Percentiles rank a stretch among this genome's conserved stretches.
These are phyloP conservation scores for Phyllosticta paracitricarpa DNA, from an alignment of 2,329 filamentous ascomycete genomes.

Conservation along the genomic window DNA sequence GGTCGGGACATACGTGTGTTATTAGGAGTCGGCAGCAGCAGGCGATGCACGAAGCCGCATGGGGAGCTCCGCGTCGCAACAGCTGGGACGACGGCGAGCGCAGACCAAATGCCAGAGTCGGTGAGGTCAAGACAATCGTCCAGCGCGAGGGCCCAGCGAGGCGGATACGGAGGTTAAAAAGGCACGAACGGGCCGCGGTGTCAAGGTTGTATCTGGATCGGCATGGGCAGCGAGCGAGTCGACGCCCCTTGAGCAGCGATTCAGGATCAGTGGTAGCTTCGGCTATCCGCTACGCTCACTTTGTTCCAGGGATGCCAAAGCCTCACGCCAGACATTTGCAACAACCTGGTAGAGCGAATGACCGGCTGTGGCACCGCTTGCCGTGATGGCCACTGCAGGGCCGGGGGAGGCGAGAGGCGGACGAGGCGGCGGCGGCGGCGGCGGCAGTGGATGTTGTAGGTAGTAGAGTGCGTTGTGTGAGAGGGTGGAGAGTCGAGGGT, in stretches of 20 bases:
- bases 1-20: constrained; percentile 35
- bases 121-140: constrained; percentile 9
- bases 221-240: constrained; percentile 23
- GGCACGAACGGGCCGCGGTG: constrained; percentile 11
- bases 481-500: constrained; percentile 14
- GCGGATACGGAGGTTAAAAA: constrained; percentile 29
- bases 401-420: background rate
- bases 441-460: background rate
- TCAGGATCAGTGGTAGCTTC: constrained; percentile 5
- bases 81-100: background rate
- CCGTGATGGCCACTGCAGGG: constrained; percentile 7
- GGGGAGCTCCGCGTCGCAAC: constrained; percentile 18
- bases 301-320: constrained; percentile 14
- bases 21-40: constrained; percentile 31
- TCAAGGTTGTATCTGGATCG: constrained; percentile 28
- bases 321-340: constrained; percentile 21
- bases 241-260: constrained; percentile 6
- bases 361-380: constrained; percentile 4
- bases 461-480: background rate
- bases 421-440: background rate
- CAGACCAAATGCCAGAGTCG: constrained; percentile 5
- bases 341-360: constrained; percentile 11
- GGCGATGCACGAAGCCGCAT: constrained; percentile 32
- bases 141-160: constrained; percentile 16
- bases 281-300: background rate